phyloP scores from a whole-genome alignment of 2,329 filamentous ascomycete species.

The Cucurbitaria berberidis region DNA sequence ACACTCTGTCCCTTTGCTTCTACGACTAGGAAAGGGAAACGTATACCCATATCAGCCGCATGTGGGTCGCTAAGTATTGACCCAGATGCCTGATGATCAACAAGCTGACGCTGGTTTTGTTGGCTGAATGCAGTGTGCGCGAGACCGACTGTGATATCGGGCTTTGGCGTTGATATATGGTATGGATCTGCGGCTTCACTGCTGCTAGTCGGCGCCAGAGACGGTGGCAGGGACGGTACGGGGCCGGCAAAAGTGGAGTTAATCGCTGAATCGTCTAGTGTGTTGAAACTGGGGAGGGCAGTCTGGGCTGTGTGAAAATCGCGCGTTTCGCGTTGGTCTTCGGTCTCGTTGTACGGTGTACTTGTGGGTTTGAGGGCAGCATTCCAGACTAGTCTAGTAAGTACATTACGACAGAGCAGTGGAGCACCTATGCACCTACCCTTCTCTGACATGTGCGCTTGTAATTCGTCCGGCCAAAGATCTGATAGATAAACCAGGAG shows the following conservation, averaged over 20 bases:
- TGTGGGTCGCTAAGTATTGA: slow-evolving; percentile 22
- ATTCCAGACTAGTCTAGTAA: slow-evolving; percentile 20
- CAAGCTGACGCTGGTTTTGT: slow-evolving; percentile 7
- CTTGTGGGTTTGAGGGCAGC: slow-evolving; percentile 18
- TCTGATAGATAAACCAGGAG: too few relatives aligned
- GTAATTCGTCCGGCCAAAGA: slow-evolving; percentile 6
- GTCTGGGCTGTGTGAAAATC: slow-evolving; percentile 6
- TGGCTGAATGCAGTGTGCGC: slow-evolving; percentile 10
- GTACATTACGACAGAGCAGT: not conserved
- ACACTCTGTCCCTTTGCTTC: slow-evolving; percentile 20
- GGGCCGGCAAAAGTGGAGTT: slow-evolving; percentile 12
- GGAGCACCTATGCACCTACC: slow-evolving; percentile 6
- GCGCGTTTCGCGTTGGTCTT: slow-evolving; percentile 6
- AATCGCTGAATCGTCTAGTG: too few relatives aligned
- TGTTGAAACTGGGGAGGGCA: slow-evolving; percentile 10
- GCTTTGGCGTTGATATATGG: slow-evolving; percentile 26
- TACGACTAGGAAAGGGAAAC: slow-evolving; percentile 19
- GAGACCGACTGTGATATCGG: too few relatives aligned
- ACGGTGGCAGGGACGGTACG: slow-evolving; percentile 20
- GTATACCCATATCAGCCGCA: slow-evolving; percentile 15
- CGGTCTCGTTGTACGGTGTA: slow-evolving; percentile 10
- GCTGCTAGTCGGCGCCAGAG: slow-evolving; percentile 20
- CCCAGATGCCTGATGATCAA: slow-evolving; percentile 14
- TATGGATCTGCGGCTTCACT: slow-evolving; percentile 25
- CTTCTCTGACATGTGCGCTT: slow-evolving; percentile 23